Evolutionary conservation across 306 rosid genomes (phyloP), one percentile per base, ranked within the genome.

Genomic region (Rubus idaeus): DNA sequence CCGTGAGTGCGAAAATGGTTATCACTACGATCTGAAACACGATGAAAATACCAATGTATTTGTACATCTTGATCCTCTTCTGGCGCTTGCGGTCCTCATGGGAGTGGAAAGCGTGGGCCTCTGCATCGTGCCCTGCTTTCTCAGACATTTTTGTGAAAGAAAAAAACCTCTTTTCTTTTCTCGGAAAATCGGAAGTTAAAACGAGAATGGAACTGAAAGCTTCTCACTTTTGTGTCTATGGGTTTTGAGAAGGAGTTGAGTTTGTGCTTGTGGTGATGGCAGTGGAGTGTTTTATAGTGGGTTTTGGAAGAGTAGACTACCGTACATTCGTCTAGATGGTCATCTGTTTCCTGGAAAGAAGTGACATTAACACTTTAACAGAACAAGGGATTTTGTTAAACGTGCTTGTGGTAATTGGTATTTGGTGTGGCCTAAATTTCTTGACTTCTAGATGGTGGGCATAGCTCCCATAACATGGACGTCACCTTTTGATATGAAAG

Each of bases 11-110:
- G 6, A 68, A 53, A 23, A 68, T 47, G 6, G 37, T 21, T 10
- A 77, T 10, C 21, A 42, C 74, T 26, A 77, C 14, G 49, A 67
- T 30, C 10, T 68, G 68, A 68, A 77, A 56, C 60, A 68, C 68
- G 0, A 58, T 12, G 74, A 44, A 56, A 11, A 49, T 39, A 3
- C 58, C 80, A 11, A 77, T 56, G 56, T 23, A 68, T n/a, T 53
- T 77, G 58, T 12, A 58, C 75, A 30, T 23, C 30, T 77, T 77
- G 35, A 68, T 68, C 64, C 68, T 77, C 67, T 68, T 77, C 41
- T 30, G 66, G 37, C 75, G 75, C 5, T 47, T 45, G 40, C 50
- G 60, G 68, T 56, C 69, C 12, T 68, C 69, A 2, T 64, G 37
- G 23, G 65, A 21, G 17, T 51, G 45, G 30, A 53, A 71, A 11